phyloP scores from a whole-genome alignment of 1,284 basidiomycete species.

The Ganoderma sp. region DNA sequence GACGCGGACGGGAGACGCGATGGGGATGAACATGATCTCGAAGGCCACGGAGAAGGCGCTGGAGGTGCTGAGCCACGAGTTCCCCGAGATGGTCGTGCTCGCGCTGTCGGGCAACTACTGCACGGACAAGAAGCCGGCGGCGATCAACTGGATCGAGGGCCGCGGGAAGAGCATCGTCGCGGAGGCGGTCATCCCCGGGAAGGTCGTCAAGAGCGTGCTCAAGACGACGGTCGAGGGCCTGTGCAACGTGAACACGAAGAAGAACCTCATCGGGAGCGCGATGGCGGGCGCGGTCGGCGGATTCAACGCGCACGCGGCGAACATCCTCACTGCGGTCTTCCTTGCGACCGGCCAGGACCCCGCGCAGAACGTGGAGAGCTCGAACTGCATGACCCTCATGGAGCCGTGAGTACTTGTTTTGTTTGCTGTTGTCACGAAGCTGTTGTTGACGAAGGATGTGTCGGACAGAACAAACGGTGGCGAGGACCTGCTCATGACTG shows the following conservation, averaged over 20 bases:
- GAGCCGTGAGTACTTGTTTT: conserved; percentile 75
- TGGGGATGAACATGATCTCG: conserved; percentile 99
- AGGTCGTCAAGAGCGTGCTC: conserved; percentile 87
- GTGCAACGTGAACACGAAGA: conserved; percentile 95
- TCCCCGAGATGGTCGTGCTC: conserved; percentile 94
- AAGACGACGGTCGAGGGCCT: conserved; percentile 95
- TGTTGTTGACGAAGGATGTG: conserved; percentile 2
- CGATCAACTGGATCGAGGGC: conserved; percentile 99
- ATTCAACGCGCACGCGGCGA: conserved; percentile 98
- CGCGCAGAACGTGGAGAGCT: conserved; percentile 98
- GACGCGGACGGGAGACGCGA: conserved; percentile 96
- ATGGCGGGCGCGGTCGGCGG: conserved; percentile 98
- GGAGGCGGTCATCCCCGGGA: conserved; percentile 92
- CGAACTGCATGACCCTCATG: conserved; percentile 98
- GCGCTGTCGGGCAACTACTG: conserved; percentile 98
- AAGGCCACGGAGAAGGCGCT: conserved; percentile 97
- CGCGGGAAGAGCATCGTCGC: conserved; percentile 97
- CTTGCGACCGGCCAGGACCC: conserved; percentile 98
- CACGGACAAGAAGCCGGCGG: conserved; percentile 99
- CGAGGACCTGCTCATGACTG: conserved; percentile 89
- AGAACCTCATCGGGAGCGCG: conserved; percentile 96
- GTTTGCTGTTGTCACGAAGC: background rate
- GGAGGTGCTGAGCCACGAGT: conserved; percentile 78
- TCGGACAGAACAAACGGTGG: conserved; percentile 79
- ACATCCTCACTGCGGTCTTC: conserved; percentile 96